Evolutionary conservation across 2,329 filamentous ascomycete species (phyloP), one percentile per base, ranked within the genome.

Genomic region (Aspergillus sp.): DNA sequence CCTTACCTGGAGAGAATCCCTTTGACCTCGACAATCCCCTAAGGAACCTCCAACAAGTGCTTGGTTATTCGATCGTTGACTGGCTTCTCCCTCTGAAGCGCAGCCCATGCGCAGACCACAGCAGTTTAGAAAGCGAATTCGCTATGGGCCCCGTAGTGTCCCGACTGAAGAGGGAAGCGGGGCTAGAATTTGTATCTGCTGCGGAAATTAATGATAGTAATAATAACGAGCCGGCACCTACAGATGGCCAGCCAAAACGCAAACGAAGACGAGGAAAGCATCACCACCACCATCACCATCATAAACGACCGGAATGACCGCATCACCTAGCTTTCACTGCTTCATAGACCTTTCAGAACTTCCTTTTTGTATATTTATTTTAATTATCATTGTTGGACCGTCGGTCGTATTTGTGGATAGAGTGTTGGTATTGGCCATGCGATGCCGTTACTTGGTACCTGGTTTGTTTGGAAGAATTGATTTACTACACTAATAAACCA

Each of bases 1-100:
- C 89, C 0, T 79, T 85, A 3, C 82, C 85, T 0, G 88, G 90
- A 9, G 88, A 95, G 64, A 96, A 96, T 64, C 91, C 91, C 0
- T 99, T 91, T 87, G 85, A 96, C 65, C 77, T 95, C 1, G 90
- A 89, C 2, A 77, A 72, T 30, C 75, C 76, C 8, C 80, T 83
- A 60, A 75, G 80, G 26, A 98, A 98, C 68, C 88, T 92, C 76
- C 84, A 85, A 62, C 83, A 88, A 13, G 85, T 97, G 22, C 91
- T 99, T 87, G 93, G 93, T 0, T 76, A 82, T 47, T 83, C 76
- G 18, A 62, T 86, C 2, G 59, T 88, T 13, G 89, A 96, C 58
- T 98, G 93, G 93, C 68, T 96, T 12, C 75, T 96, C 1, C 93
- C 93, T 0, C 71, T 96, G 34, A 85, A 80, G 56, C 81, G 84